Base-by-base conservation (phyloP, 208 protist genomes). In the Trypanosoma lewisi region DNA sequence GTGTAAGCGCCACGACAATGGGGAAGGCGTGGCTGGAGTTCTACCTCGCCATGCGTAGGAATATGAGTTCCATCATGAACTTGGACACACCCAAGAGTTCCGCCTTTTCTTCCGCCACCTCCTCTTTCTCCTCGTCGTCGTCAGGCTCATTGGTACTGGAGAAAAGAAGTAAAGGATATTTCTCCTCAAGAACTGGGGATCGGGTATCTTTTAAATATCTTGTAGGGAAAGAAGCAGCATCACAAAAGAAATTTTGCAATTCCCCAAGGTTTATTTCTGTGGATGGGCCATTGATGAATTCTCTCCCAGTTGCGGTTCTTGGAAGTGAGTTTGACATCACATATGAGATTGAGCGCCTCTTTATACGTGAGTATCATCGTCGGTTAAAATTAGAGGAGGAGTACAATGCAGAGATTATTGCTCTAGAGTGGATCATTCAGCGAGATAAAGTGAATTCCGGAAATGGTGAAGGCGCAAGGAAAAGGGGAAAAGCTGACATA, bases 271-370 rank as follows among this genome's bases (percentile, higher is more conserved):
- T 11, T 14, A 14, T 11, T 39, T 11, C 34, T 39, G 34, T 11
- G 11, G 34, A 39, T 11, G 7, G 11, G 34, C 4, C 34, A 39
- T 11, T 14, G 11, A 11, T 11, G 30, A 33, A 12, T 36, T 3
- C 30, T 12, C 9, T 19, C 25, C 30, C 36, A 12, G 37, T 25
- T 21, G 21, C 45, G 30, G 28, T 34, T 7, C 12, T 56, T 21
- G 28, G 39, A 36, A 50, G 50, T 52, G 39, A 67, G 9, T 50
- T 59, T 47, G 61, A 60, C 21, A 44, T 81, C 47, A 74, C 55
- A 36, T 82, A 85, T 58, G 61, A 76, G 0, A 49, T 85, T 56
- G 83, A 81, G 69, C 73, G 79, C 4, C 56, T 89, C 19, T 60
- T 89, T 1, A 58, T 83, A 21, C 71, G 79, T 30, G 83, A 89